These are phyloP conservation scores for Colletotrichum gigasporum DNA, from an alignment of 2,329 filamentous ascomycete genomes.

Conservation along the genomic window DNA sequence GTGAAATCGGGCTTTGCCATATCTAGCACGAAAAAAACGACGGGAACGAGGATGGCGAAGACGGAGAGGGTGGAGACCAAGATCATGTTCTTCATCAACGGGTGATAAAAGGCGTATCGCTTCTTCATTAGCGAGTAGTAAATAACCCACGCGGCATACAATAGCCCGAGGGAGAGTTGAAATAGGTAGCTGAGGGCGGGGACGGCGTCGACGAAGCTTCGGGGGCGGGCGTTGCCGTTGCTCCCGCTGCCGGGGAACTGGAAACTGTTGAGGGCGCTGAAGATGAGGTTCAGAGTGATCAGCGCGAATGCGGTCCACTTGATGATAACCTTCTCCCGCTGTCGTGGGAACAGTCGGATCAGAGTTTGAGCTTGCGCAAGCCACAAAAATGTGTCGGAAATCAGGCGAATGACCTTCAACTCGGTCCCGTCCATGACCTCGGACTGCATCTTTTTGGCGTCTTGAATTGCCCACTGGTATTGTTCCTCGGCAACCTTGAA, in stretches of 20 bases:
- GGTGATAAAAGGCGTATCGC: conserved; percentile 89
- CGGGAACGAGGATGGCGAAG: conserved; percentile 84
- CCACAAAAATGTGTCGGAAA: conserved; percentile 97
- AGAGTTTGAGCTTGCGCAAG: conserved; percentile 96
- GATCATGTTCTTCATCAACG: conserved; percentile 88
- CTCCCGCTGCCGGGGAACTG: conserved; percentile 60
- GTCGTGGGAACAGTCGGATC: conserved; percentile 93
- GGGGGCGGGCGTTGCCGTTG: conserved; percentile 67
- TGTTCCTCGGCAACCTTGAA: conserved; percentile 85
- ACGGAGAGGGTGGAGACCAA: conserved; percentile 83
- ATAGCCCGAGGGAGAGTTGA: conserved; percentile 82
- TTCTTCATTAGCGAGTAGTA: conserved; percentile 95
- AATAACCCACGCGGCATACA: conserved; percentile 93
- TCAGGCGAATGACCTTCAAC: conserved; percentile 88
- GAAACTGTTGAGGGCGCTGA: conserved; percentile 93
- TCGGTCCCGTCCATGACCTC: conserved; percentile 86
- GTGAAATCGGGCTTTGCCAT: conserved; percentile 86
- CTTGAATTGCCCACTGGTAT: conserved; percentile 81
- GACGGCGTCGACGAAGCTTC: conserved; percentile 87
- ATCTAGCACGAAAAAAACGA: conserved; percentile 93
- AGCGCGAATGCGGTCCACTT: conserved; percentile 98
- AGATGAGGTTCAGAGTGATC: conserved; percentile 89
- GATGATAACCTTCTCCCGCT: conserved; percentile 97
- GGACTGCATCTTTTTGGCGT: conserved; percentile 78
- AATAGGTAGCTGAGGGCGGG: conserved; percentile 93